phyloP scores from a whole-genome alignment of 106 monocot genomes.

The Allium cepa region DNA sequence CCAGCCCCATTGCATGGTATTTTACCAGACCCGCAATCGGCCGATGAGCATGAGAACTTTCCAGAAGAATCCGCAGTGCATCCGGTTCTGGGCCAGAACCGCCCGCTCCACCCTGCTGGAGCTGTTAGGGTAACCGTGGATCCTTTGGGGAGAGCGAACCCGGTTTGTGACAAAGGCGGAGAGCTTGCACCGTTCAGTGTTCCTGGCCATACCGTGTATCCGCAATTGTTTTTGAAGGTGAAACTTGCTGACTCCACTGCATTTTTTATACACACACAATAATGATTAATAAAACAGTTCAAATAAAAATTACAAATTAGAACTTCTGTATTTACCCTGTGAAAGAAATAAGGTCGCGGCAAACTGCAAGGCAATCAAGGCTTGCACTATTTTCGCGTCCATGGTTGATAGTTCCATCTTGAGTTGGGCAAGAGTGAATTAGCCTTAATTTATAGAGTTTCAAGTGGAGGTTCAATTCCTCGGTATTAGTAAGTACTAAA shows the following conservation, averaged over 20 bases:
- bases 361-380: too few relatives aligned
- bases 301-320: too few relatives aligned
- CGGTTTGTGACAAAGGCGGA: background rate
- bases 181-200: background rate
- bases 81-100: slow-evolving; percentile 3
- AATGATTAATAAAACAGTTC: too few relatives aligned
- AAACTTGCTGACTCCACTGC: background rate
- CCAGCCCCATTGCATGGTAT: background rate
- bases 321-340: too few relatives aligned
- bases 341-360: too few relatives aligned
- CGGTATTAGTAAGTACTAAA: too few relatives aligned
- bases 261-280: background rate
- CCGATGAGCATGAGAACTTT: background rate
- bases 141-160: background rate
- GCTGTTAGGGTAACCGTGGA: background rate
- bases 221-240: slow-evolving; percentile 4
- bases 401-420: too few relatives aligned
- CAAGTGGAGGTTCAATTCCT: too few relatives aligned
- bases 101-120: background rate
- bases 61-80: slow-evolving; percentile 2
- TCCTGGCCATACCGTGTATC: slow-evolving; percentile 6
- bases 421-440: too few relatives aligned
- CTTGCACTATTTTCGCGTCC: too few relatives aligned
- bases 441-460: too few relatives aligned
- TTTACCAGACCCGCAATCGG: slow-evolving; percentile 4